These are phyloP conservation scores for Lumnitzera littorea DNA, from an alignment of 345 rosid genomes.

Conservation along the genomic window DNA sequence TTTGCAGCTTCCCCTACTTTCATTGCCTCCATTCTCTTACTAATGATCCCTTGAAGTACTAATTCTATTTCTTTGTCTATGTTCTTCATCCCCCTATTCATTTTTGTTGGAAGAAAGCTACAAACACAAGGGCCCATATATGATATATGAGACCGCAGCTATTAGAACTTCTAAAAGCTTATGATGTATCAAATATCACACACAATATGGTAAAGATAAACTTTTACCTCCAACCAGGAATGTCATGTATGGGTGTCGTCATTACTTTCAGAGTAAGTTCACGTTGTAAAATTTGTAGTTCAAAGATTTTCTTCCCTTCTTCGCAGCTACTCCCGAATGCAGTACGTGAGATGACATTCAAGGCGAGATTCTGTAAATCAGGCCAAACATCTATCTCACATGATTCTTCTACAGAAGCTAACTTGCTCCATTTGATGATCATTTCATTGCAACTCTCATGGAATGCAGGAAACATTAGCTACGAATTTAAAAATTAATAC, in stretches of 20 bases:
- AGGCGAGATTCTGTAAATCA: slow-evolving; percentile 19
- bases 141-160: no score
- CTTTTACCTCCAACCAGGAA: slow-evolving; percentile 37
- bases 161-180: no score
- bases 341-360: slow-evolving; percentile 33
- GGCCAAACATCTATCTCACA: slow-evolving; percentile 33
- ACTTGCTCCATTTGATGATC: slow-evolving; percentile 22
- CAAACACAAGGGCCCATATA: not conserved
- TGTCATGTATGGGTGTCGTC: slow-evolving; percentile 2
- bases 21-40: slow-evolving; percentile 2
- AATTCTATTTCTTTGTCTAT: not conserved
- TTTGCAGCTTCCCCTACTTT: not conserved
- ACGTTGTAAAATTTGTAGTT: slow-evolving; percentile 13
- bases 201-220: no score
- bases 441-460: slow-evolving; percentile 18
- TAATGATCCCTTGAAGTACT: not conserved
- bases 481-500: not conserved
- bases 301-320: slow-evolving; percentile 35
- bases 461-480: slow-evolving; percentile 25
- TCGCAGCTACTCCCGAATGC: slow-evolving; percentile 36
- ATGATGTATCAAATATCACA: no score
- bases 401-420: not conserved
- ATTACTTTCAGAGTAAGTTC: not conserved
- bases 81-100: slow-evolving; percentile 4
- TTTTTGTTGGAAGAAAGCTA: slow-evolving; percentile 6